Conservation (phyloP, 768 basidiomycete species). For the Udeniomyces megalosporus region DNA sequence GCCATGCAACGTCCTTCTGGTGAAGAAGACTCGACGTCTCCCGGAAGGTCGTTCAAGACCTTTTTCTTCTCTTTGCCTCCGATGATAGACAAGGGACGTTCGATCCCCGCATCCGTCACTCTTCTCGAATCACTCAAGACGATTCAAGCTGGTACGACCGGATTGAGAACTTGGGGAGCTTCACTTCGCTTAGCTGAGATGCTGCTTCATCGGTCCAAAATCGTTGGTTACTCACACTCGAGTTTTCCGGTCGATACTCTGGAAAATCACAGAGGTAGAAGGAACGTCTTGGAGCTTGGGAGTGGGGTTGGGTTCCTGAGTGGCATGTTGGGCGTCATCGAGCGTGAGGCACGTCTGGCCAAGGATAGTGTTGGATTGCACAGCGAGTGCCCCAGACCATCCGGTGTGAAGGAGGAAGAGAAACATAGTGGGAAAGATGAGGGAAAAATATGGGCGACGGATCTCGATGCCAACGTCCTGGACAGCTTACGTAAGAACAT, state of each 20-base stretch:
- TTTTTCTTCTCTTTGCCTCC: constrained; percentile 12
- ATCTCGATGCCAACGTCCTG: neutral
- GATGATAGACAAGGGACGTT: too few species aligned
- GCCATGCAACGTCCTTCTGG: neutral
- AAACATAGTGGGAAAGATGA: too few species aligned
- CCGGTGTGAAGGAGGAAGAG: too few species aligned
- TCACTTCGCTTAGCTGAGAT: constrained; percentile 11
- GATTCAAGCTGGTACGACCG: constrained; percentile 12
- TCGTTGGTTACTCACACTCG: neutral
- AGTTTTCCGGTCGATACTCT: neutral
- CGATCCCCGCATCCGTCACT: too few species aligned
- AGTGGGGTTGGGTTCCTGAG: neutral
- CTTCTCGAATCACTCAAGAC: constrained; percentile 13
- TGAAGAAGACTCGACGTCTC: neutral
- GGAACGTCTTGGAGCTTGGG: constrained; percentile 3
- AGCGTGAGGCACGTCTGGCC: too few species aligned
- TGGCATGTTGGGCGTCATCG: constrained; percentile 4
- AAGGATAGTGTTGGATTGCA: too few species aligned
- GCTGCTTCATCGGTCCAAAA: neutral
- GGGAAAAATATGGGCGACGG: neutral
- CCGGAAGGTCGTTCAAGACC: constrained; percentile 12
- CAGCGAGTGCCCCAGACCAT: too few species aligned
- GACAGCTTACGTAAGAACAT: too few species aligned
- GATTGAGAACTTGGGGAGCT: constrained; percentile 11
- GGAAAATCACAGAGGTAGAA: neutral